Evolutionary conservation across 768 basidiomycete genomes (phyloP).

Genomic region (Calocybe cyanea): DNA sequence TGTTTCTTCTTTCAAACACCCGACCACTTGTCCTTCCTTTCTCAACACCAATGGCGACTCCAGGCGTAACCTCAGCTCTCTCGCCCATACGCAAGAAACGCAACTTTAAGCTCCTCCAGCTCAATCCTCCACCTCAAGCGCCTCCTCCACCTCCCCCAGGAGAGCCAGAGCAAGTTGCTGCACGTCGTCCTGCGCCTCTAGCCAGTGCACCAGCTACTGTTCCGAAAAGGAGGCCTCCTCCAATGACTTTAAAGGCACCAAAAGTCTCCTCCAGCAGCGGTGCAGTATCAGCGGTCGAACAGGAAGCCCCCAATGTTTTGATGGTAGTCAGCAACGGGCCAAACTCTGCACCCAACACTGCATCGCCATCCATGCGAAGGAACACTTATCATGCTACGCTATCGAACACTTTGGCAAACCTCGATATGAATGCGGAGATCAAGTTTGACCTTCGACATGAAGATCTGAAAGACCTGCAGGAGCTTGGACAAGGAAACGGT

Average conservation of each 20-base stretch:
- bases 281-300: constrained; percentile 34
- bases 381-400: constrained; percentile 78
- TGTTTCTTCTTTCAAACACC: constrained; percentile 1
- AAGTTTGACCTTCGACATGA: constrained; percentile 84
- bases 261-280: constrained; percentile 48
- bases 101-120: constrained; percentile 84
- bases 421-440: constrained; percentile 83
- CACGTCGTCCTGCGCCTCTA: constrained; percentile 37
- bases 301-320: constrained; percentile 41
- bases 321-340: constrained; percentile 44
- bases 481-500: constrained; percentile 94
- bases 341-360: constrained; percentile 51
- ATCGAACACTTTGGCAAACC: constrained; percentile 78
- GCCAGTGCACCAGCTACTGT: constrained; percentile 37
- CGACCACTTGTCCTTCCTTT: constrained; percentile 6
- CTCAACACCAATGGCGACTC: background rate
- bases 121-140: constrained; percentile 50
- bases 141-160: constrained; percentile 31
- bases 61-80: constrained; percentile 10
- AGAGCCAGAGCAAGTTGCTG: constrained; percentile 39
- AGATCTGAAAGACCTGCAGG: constrained; percentile 85
- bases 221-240: constrained; percentile 69
- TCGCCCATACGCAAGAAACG: constrained; percentile 81
- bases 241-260: constrained; percentile 77
- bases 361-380: constrained; percentile 49